Base-by-base conservation (phyloP, 75 land plant species). In the Pinus taeda region DNA sequence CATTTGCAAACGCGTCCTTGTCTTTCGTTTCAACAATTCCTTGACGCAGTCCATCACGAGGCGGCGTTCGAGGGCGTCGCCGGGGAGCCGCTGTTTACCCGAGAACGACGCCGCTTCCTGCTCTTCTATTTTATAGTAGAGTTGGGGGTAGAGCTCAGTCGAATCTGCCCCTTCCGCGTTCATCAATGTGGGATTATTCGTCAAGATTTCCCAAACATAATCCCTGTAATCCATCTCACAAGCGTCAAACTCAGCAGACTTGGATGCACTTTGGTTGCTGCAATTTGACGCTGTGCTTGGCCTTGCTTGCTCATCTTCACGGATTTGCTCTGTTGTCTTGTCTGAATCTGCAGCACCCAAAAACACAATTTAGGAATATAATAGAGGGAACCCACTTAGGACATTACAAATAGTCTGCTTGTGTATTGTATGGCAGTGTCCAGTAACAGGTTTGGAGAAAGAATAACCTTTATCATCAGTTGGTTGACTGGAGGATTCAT, bases 21-120 rank as follows among this genome's bases (percentile, higher is more conserved):
- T 49, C 58, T 73, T 73, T 56, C 74, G 45, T 56, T 56, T 53
- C 57, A 73, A 15, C 4, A 73, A 9, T 17, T 73, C 74, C 53
- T 56, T 73, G 8, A 55, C 30, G 57, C 74, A 73, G 15, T 73
- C 58, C 74, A 73, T 4, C 18, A 53, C 30, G 53, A 73, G 74
- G 57, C 30, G 57, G 15, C 74, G 57, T 4, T 73, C 57, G 30
- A 73, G 58, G 11, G 30, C 74, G 18, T 73, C 58, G 1, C 6
- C 57, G 29, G 74, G 15, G 4, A 42, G 57, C 30, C 15, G 22
- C 8, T 21, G 57, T 55, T 49, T 18, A 3, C 56, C 73, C 6
- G 21, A 11, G 11, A 8, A 21, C 24, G 57, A 22, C 30, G 18
- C 57, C 20, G 57, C 30, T 14, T 73, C 58, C 6, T 53, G 29